These are phyloP conservation scores for Paramarasmius palmivorus DNA, from an alignment of 1,284 basidiomycete species.

Conservation along the genomic window DNA sequence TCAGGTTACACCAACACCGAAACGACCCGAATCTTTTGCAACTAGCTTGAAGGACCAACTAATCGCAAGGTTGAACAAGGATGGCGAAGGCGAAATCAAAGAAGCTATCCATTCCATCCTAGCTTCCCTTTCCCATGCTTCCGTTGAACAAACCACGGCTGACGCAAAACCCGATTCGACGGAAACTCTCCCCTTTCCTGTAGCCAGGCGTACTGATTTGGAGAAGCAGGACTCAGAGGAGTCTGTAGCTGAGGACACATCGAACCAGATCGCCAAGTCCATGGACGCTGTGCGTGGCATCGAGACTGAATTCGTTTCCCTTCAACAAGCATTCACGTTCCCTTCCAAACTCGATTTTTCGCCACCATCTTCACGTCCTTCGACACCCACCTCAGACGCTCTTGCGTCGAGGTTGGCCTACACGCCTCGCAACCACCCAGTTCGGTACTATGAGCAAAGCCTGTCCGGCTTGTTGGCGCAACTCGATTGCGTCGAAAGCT, in stretches of 20 bases:
- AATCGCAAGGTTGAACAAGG: slow-evolving; percentile 30
- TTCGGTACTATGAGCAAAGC: slow-evolving; percentile 59
- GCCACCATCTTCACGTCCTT: slow-evolving; percentile 17
- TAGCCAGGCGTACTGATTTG: no score
- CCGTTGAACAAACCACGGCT: no score
- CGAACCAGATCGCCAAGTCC: slow-evolving; percentile 31
- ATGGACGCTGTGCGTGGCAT: slow-evolving; percentile 35
- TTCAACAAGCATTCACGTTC: slow-evolving; percentile 41
- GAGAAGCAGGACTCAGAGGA: slow-evolving; percentile 28
- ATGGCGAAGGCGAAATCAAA: slow-evolving; percentile 30
- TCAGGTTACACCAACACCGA: not conserved
- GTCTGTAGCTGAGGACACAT: slow-evolving; percentile 19
- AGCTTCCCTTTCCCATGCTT: slow-evolving; percentile 24
- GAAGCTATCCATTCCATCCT: slow-evolving; percentile 38
- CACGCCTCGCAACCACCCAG: slow-evolving; percentile 53
- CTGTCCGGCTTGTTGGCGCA: slow-evolving; percentile 51
- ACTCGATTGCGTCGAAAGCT: slow-evolving; percentile 57
- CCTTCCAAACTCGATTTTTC: slow-evolving; percentile 43
- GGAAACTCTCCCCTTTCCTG: no score
- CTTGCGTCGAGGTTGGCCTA: slow-evolving; percentile 39
- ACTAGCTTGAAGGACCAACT: slow-evolving; percentile 32
- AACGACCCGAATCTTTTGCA: not conserved
- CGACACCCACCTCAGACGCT: slow-evolving; percentile 16
- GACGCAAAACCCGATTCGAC: no score
- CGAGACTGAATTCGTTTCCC: slow-evolving; percentile 34